Conservation (phyloP, 2,329 filamentous ascomycete species). For the Microsporum canis region DNA sequence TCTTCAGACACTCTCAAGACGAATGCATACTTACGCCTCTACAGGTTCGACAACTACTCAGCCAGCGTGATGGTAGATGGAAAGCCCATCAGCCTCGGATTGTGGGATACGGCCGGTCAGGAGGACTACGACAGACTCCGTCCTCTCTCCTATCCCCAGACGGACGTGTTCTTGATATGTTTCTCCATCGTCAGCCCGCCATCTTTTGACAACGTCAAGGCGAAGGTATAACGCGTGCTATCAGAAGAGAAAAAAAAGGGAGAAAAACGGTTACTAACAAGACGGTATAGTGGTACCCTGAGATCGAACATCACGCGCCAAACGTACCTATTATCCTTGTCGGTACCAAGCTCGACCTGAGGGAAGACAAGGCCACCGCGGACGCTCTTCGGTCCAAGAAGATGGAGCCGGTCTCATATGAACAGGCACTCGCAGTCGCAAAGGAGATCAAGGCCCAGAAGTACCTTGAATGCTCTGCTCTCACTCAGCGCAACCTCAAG, state of each 20-base stretch:
- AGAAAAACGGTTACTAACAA: background rate
- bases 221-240: slow-evolving; percentile 54
- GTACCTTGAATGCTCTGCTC: slow-evolving; percentile 93
- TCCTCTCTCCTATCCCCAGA: slow-evolving; percentile 94
- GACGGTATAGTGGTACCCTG: slow-evolving; percentile 76
- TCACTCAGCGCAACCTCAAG: slow-evolving; percentile 95
- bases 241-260: background rate
- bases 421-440: slow-evolving; percentile 75
- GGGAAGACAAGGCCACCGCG: slow-evolving; percentile 73
- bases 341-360: slow-evolving; percentile 89
- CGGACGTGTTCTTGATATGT: slow-evolving; percentile 95
- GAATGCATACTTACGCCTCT: slow-evolving; percentile 10
- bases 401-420: slow-evolving; percentile 94
- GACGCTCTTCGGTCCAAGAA: slow-evolving; percentile 79
- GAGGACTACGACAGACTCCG: slow-evolving; percentile 95
- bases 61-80: slow-evolving; percentile 98
- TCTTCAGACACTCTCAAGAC: slow-evolving; percentile 5
- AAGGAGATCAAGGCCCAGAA: slow-evolving; percentile 95
- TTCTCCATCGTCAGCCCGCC: slow-evolving; percentile 97
- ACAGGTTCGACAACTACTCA: slow-evolving; percentile 95
- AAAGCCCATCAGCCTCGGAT: slow-evolving; percentile 88
- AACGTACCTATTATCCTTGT: slow-evolving; percentile 94
- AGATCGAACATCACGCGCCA: slow-evolving; percentile 93
- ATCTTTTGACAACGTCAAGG: slow-evolving; percentile 97
- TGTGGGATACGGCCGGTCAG: slow-evolving; percentile 98